Evolutionary conservation across 108 stramenopile species (phyloP), one percentile per base, ranked within the genome.

Genomic region (Craspedostauros australis): DNA sequence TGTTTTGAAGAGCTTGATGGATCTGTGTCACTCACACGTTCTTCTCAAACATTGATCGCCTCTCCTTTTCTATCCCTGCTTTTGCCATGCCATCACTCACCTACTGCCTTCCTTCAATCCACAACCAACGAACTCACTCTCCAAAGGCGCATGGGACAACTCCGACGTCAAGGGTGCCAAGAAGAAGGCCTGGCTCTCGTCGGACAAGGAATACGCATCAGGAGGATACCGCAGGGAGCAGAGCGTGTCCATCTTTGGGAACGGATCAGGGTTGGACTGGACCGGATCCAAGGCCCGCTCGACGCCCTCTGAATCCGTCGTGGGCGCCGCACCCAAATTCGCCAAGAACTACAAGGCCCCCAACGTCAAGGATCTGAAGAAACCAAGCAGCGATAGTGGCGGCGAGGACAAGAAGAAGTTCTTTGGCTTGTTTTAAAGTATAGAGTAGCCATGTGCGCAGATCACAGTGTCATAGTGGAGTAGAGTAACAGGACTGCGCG

Each of bases 141-240:
- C n/a, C n/a, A n/a, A n/a, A 14, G 77, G 84, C 36, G 20, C 29
- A 12, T 83, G 82, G 82, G 82, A 83, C 38, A 79, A 83, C 41
- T 59, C 68, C 24, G 80, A 86, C 56, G 67, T 86, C 41, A 67
- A 68, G 27, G 80, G 85, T 15, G 80, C 80, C 16, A 69, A 62
- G 60, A 75, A 70, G 37, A 32, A 46, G 30, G 51, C 57, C 28
- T 86, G 85, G 85, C 50, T 68, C 3, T 49, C 64, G 48, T 73
- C 78, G 33, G 85, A 86, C 57, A 78, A 78, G 46, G 66, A 69
- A 18, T 88, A 88, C 53, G 82, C 88, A 1, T 19, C 21, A n/a
- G 88, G 88, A 16, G 88, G 88, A 15, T 90, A 62, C 80, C 79
- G 75, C 55, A 86, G 77, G 53, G 80, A 83, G 33, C 88, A 90